Conservation (phyloP, 139 green algal species). For the Auxenochlorella protothecoides region DNA sequence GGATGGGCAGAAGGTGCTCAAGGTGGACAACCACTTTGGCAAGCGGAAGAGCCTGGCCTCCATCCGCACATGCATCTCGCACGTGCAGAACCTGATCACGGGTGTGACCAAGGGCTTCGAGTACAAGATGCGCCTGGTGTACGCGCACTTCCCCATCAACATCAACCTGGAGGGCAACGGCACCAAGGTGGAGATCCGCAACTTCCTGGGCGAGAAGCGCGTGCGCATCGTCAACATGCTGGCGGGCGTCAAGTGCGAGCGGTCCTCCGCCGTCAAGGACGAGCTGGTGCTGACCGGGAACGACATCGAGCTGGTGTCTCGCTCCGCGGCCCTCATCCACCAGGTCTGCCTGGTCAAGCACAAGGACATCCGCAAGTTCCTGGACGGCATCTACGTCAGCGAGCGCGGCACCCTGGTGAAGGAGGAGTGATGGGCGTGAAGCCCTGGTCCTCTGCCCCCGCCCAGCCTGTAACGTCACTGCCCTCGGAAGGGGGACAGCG, state of each 20-base stretch:
- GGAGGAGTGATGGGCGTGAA: conserved; percentile 12
- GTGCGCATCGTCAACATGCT: conserved; percentile 91
- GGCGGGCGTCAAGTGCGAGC: conserved; percentile 64
- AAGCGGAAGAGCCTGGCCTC: conserved; percentile 82
- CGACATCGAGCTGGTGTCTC: conserved; percentile 90
- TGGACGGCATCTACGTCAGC: conserved; percentile 96
- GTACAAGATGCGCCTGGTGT: conserved; percentile 99
- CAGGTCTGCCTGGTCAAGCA: conserved; percentile 57
- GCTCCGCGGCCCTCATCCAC: conserved; percentile 80
- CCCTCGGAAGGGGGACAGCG: neutral
- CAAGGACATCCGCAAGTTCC: conserved; percentile 99
- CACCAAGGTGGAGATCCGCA: conserved; percentile 85
- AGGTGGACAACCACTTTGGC: conserved; percentile 81
- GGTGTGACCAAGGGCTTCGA: conserved; percentile 80
- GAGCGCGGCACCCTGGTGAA: conserved; percentile 67
- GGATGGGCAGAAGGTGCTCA: conserved; percentile 56
- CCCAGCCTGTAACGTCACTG: neutral
- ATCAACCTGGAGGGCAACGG: conserved; percentile 76
- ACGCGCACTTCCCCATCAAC: conserved; percentile 99
- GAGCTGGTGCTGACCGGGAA: conserved; percentile 91
- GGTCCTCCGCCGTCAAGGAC: conserved; percentile 88
- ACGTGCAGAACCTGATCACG: conserved; percentile 53
- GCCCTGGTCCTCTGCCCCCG: neutral
- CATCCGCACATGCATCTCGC: conserved; percentile 67
- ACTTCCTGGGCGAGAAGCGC: conserved; percentile 99